Evolutionary conservation across 83 land plant genomes (phyloP), one percentile per base, ranked within the genome.

Genomic region (Thuja plicata): DNA sequence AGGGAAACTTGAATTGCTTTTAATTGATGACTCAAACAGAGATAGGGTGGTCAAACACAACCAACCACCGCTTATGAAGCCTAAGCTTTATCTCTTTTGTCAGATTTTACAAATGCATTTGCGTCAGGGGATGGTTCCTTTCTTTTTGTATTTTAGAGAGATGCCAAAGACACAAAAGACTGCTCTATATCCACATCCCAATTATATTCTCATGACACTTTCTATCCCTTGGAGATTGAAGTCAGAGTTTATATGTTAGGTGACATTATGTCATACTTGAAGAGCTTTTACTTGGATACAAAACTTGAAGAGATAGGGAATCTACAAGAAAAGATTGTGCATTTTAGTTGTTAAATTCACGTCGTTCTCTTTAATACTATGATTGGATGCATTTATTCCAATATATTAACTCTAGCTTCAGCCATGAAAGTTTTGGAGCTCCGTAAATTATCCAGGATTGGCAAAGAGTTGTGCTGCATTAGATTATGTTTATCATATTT

Each of bases 1-100:
- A 17, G 88, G 90, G 48, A 92, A 87, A 71, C 35, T 38, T 3
- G 93, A 92, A 60, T 54, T 92, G 70, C 80, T 92, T 38, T 40
- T 90, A 24, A 34, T 92, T 8, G 92, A 92, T 74, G 90, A 84
- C n/a, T n/a, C 87, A 45, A 84, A 87, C 34, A 76, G 88, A 41
- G 84, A 88, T 7, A 85, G 90, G 78, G 55, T 92, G 85, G 89
- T 88, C 85, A 88, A 92, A 60, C 12, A 90, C 54, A 86, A 38
- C 50, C 85, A 83, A 21, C 32, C 60, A 27, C 78, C 50, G 2
- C 86, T 90, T 90, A 86, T 92, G 92, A 85, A 77, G 50, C 90
- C 92, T 12, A 74, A 85, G 85, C 87, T 37, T n/a, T 86, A 3
- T 41, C 77, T 34, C 81, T 92, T 8, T 37, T 90, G 40, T 43